Percentiles rank a stretch among this genome's conserved stretches.
These are phyloP conservation scores for Agaricales sp. DNA, from an alignment of 1,284 basidiomycete species.

Conservation along the genomic window DNA sequence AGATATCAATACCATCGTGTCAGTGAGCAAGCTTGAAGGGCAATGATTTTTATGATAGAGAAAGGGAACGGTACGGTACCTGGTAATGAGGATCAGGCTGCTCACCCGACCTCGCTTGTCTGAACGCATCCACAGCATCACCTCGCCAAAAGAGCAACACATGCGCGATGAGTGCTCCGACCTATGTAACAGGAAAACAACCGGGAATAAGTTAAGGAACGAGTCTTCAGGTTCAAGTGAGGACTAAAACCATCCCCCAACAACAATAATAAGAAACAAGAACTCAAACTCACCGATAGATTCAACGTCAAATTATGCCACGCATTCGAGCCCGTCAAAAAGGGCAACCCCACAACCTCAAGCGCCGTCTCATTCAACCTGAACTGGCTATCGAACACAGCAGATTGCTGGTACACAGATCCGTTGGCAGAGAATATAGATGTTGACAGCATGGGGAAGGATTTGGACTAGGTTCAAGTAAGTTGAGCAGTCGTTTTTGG, in stretches of 20 bases:
- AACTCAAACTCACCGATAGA: slow-evolving; percentile 34
- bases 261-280: too few species aligned
- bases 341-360: slow-evolving; percentile 40
- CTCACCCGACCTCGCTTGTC: slow-evolving; percentile 29
- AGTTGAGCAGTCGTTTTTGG: not conserved
- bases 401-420: slow-evolving; percentile 41
- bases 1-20: not conserved
- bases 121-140: slow-evolving; percentile 39
- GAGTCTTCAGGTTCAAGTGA: not conserved
- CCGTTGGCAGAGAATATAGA: slow-evolving; percentile 50
- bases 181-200: slow-evolving; percentile 26
- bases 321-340: slow-evolving; percentile 43
- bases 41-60: too few species aligned
- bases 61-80: slow-evolving; percentile 16
- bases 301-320: slow-evolving; percentile 45
- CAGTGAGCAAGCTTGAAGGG: too few species aligned
- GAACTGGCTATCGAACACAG: slow-evolving; percentile 41
- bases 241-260: too few species aligned
- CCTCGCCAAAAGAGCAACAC: slow-evolving; percentile 49
- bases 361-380: slow-evolving; percentile 46
- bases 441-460: slow-evolving; percentile 54
- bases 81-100: slow-evolving; percentile 52
- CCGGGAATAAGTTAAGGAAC: not conserved
- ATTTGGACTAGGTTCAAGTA: slow-evolving; percentile 26
- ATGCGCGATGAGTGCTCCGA: slow-evolving; percentile 55